A percentile compares a stretch with the other conserved stretches of the same genome.
Conservation (phyloP, 164 flowering plant genomes). For the Berberis thunbergii region DNA sequence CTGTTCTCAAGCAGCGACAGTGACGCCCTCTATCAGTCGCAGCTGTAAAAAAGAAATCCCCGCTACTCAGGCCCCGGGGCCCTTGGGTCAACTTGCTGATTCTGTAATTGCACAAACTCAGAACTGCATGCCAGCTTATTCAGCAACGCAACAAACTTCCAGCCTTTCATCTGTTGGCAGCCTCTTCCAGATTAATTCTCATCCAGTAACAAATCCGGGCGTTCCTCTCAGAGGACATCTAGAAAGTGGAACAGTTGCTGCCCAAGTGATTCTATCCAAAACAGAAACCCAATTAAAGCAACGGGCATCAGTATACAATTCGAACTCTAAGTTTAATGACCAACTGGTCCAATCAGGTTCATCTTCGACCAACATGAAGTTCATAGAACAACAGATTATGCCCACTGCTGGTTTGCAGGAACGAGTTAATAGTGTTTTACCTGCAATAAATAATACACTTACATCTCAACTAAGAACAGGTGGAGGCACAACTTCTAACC, state of each 20-base stretch:
- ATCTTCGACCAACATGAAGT: constrained; percentile 11
- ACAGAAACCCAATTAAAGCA: constrained; percentile 22
- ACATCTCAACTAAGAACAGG: constrained; percentile 11
- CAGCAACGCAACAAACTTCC: constrained; percentile 16
- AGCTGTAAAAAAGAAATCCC: constrained; percentile 18
- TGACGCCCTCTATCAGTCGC: constrained; percentile 1
- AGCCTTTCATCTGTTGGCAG: constrained; percentile 10
- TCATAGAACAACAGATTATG: constrained; percentile 19
- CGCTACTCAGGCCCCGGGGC: constrained; percentile 17
- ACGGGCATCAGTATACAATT: constrained; percentile 16
- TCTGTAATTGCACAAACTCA: constrained; percentile 14
- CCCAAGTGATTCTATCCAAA: constrained; percentile 27
- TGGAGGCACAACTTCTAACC: constrained; percentile 9
- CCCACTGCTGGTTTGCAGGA: constrained; percentile 9
- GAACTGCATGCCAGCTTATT: constrained; percentile 15
- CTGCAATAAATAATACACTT: constrained; percentile 11
- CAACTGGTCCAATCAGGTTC: constrained; percentile 21
- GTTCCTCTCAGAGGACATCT: constrained; percentile 14
- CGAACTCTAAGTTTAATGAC: constrained; percentile 15
- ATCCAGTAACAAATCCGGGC: constrained; percentile 12
- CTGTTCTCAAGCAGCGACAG: constrained; percentile 8
- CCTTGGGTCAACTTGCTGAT: constrained; percentile 23
- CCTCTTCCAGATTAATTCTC: constrained; percentile 13
- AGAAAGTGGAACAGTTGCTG: constrained; percentile 20
- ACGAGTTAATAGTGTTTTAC: constrained; percentile 9